phyloP scores from a whole-genome alignment of 345 rosid species.

The Capsella bursapastoris region DNA sequence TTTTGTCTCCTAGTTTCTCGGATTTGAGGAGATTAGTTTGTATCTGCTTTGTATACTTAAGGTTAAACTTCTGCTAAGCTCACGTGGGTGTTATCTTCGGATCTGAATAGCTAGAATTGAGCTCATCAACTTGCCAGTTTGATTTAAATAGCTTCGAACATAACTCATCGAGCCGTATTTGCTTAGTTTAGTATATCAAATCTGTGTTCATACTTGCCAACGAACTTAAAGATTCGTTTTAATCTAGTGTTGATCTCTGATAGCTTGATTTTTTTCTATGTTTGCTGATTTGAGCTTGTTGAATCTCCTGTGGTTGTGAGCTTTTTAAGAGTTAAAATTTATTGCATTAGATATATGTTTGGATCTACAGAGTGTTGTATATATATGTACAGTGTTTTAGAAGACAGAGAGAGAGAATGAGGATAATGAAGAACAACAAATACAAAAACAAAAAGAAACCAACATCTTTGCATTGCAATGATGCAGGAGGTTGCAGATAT shows the following conservation, averaged over 20 bases:
- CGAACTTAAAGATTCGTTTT: neutral
- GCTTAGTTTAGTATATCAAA: neutral
- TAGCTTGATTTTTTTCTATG: neutral
- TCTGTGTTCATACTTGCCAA: neutral
- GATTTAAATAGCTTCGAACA: neutral
- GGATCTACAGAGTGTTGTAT: constrained; percentile 54
- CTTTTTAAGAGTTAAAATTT: neutral
- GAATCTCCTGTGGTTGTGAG: neutral
- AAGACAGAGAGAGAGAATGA: constrained; percentile 51
- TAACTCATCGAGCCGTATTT: neutral
- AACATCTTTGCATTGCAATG: constrained; percentile 66
- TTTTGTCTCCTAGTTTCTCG: neutral
- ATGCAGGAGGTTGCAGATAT: constrained; percentile 76
- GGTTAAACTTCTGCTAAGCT: neutral
- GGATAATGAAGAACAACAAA: constrained; percentile 70
- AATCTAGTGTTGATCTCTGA: neutral
- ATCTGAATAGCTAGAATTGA: constrained; percentile 33
- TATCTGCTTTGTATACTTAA: neutral
- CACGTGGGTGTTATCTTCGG: neutral
- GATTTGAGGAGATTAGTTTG: neutral
- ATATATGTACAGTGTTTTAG: constrained; percentile 61
- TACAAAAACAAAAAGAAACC: constrained; percentile 63
- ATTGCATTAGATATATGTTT: neutral
- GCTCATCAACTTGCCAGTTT: constrained; percentile 9
- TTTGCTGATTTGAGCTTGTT: neutral